phyloP scores from a whole-genome alignment of 495 filamentous ascomycete genomes.

The Neurospora sp. region DNA sequence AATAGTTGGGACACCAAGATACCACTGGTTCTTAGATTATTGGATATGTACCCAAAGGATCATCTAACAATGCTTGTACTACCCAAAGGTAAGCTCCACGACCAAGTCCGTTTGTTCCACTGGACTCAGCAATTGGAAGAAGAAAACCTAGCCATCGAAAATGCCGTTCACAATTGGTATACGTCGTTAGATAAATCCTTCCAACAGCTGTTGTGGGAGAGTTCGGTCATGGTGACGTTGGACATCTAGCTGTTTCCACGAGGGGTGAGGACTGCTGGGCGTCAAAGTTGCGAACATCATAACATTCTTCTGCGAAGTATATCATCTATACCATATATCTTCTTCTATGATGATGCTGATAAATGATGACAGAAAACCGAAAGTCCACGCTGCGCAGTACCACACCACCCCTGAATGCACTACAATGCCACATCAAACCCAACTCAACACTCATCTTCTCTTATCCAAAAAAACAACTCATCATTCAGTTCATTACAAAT shows the following conservation, averaged over 20 bases:
- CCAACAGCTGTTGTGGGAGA: not conserved
- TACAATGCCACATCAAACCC: not conserved
- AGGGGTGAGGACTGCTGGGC: not conserved
- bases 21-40: too few relatives aligned
- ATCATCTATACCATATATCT: not conserved
- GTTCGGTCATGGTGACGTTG: not conserved
- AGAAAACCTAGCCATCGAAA: not conserved
- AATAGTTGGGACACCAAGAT: too few relatives aligned
- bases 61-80: too few relatives aligned
- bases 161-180: too few relatives aligned
- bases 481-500: not conserved
- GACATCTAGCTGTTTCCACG: not conserved
- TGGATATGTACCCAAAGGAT: too few relatives aligned
- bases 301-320: not conserved
- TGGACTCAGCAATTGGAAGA: not conserved
- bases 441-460: not conserved
- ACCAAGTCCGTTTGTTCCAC: not conserved
- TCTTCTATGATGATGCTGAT: not conserved
- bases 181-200: not conserved
- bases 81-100: too few relatives aligned
- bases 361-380: too few relatives aligned
- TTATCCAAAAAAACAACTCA: not conserved
- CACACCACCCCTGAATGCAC: not conserved
- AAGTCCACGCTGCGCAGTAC: not conserved
- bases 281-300: not conserved